Base-by-base conservation (phyloP, 2,329 filamentous ascomycete genomes). In the Zymoseptoria ardabiliae region DNA sequence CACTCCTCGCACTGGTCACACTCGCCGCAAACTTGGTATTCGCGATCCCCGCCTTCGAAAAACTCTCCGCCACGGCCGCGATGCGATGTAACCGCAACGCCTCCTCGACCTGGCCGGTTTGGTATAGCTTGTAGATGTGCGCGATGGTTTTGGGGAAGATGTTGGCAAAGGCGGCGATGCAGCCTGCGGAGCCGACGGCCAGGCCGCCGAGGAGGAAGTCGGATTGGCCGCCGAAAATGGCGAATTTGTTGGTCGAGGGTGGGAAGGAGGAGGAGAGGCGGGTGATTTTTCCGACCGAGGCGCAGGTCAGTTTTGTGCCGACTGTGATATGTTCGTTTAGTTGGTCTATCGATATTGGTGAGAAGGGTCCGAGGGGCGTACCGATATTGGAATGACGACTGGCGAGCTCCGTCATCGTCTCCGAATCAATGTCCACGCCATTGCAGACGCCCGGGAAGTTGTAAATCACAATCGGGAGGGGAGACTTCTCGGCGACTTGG, bases 251-350 rank as follows among this genome's bases (percentile, higher is more conserved):
- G 0, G 80, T 72, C 0, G 79, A 72, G 22, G 51, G 51, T 13
- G n/a, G 22, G 60, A 81, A 74, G 22, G 74, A 73, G 1, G 80
- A 78, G 0, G 79, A 77, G 3, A 91, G 79, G 8, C 87, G 79
- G 3, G 84, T 83, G 54, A 90, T 81, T 74, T 90, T 90, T 60
- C 85, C 87, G 30, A 89, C 88, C 65, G 84, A 85, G n/a, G 86
- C 87, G 68, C 87, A 90, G 2, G 87, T 90, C 58, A 89, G 75
- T 76, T 90, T 90, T 56, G 85, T 83, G 28, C 85, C 87, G 55
- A 88, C 82, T 49, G 7, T 25, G 20, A n/a, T 13, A 51, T 19
- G 11, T 51, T 22, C 23, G 17, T 21, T 21, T 51, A n/a, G 23
- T n/a, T n/a, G 19, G 4, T 22, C 11, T 49, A 10, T 22, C 19